Percentiles rank a stretch among this genome's conserved stretches.
phyloP scores from a whole-genome alignment of 1,284 basidiomycete genomes.

The Coniophora puteana region DNA sequence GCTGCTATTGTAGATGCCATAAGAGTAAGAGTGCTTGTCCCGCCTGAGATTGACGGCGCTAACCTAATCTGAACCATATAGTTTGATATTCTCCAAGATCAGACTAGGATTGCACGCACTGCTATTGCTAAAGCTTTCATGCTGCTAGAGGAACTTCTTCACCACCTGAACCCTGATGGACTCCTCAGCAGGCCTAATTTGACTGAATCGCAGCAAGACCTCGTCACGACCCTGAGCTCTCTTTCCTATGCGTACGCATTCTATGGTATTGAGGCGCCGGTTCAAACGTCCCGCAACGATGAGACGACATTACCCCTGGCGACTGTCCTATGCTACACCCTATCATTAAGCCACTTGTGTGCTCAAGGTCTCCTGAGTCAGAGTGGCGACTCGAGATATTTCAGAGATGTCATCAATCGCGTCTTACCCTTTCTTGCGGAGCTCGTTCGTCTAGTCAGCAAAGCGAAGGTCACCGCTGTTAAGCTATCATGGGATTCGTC shows the following conservation, averaged over 20 bases:
- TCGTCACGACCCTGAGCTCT: slow-evolving; percentile 32
- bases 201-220: slow-evolving; percentile 29
- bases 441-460: slow-evolving; percentile 42
- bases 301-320: slow-evolving; percentile 49
- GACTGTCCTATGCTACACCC: slow-evolving; percentile 52
- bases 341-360: slow-evolving; percentile 42
- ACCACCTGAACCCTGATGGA: slow-evolving; percentile 46
- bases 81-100: slow-evolving; percentile 36
- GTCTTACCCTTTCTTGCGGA: slow-evolving; percentile 47
- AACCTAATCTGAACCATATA: slow-evolving; percentile 19
- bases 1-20: slow-evolving; percentile 60
- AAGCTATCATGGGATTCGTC: slow-evolving; percentile 52
- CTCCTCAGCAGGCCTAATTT: slow-evolving; percentile 48
- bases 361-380: slow-evolving; percentile 34
- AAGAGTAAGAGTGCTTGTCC: slow-evolving; percentile 39
- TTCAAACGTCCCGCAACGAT: slow-evolving; percentile 17
- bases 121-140: slow-evolving; percentile 43
- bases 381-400: slow-evolving; percentile 22
- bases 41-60: slow-evolving; percentile 4
- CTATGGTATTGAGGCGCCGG: slow-evolving; percentile 45
- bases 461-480: slow-evolving; percentile 25
- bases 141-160: slow-evolving; percentile 51
- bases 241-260: slow-evolving; percentile 56
- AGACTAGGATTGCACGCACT: slow-evolving; percentile 29
- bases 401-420: slow-evolving; percentile 48